A percentile compares a stretch with the other conserved stretches of the same genome.
Conservation (phyloP, 768 basidiomycete genomes). For the Cyclocybe cylindracea region DNA sequence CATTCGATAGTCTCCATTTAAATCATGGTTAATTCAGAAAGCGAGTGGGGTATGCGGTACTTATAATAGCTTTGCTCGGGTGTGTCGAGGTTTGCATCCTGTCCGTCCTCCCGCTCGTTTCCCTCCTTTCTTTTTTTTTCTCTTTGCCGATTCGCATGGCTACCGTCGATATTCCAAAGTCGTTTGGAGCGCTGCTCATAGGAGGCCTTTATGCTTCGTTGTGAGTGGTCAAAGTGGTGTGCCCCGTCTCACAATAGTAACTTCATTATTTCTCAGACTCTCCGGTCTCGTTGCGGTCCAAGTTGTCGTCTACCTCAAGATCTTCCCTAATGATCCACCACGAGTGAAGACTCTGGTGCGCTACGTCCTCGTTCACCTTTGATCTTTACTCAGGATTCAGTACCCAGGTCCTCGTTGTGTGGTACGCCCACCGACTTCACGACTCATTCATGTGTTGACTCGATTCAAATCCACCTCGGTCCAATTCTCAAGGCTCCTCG, state of each 20-base stretch:
- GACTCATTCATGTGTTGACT: neutral
- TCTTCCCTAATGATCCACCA: slow-evolving; percentile 28
- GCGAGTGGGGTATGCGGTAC: too few species aligned
- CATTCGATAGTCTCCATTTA: too few species aligned
- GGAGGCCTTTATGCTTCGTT: slow-evolving; percentile 37
- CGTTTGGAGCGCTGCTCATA: slow-evolving; percentile 39
- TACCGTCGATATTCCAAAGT: slow-evolving; percentile 28
- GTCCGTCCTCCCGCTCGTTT: too few species aligned
- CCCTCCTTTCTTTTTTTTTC: too few species aligned
- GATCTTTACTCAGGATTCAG: neutral
- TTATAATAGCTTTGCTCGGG: too few species aligned
- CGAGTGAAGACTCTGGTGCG: slow-evolving; percentile 30
- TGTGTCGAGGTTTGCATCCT: too few species aligned
- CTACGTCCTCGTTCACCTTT: neutral
- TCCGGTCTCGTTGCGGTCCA: slow-evolving; percentile 39
- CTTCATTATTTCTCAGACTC: slow-evolving; percentile 10
- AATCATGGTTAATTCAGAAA: too few species aligned
- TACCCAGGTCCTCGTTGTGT: slow-evolving; percentile 31
- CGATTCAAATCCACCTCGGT: neutral
- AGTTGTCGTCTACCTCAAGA: slow-evolving; percentile 32
- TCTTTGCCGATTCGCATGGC: neutral
- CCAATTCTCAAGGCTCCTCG: slow-evolving; percentile 31
- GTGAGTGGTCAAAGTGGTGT: slow-evolving; percentile 19
- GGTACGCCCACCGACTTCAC: slow-evolving; percentile 18
- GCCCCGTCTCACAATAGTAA: too few species aligned